These are phyloP conservation scores for Botrytis fabae DNA, from an alignment of 2,329 filamentous ascomycete species.

Conservation along the genomic window DNA sequence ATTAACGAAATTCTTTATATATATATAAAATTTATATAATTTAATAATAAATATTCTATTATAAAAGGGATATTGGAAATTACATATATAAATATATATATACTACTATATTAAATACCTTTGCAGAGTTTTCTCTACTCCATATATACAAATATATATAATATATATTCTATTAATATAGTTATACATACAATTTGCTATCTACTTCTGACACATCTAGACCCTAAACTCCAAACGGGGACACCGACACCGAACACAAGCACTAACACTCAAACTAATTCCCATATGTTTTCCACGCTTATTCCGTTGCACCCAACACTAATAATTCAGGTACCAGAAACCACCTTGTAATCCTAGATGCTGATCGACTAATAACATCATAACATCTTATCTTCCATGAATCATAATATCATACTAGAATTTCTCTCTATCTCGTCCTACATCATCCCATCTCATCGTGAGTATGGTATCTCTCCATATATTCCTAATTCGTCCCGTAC, in stretches of 20 bases:
- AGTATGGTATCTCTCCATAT: not conserved
- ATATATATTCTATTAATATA: no score
- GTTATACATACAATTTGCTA: no score
- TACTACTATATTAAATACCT: no score
- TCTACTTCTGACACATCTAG: no score
- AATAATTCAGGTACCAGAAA: conserved; percentile 1
- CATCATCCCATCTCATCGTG: not conserved
- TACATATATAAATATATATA: no score
- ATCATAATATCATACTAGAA: not conserved
- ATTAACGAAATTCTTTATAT: no score
- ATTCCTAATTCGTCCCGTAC: not conserved
- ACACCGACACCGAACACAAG: not conserved
- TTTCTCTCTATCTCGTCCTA: not conserved
- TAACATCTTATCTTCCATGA: not conserved
- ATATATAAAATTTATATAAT: no score
- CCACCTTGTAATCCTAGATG: not conserved
- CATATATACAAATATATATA: no score
- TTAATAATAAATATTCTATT: no score
- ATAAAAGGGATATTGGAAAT: no score
- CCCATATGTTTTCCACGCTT: not conserved
- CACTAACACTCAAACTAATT: not conserved
- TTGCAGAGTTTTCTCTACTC: no score
- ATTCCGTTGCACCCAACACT: not conserved
- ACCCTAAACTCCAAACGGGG: not conserved
- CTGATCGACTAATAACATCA: not conserved